Conservation (phyloP, 2,329 filamentous ascomycete genomes). For the Fusarium nanum region DNA sequence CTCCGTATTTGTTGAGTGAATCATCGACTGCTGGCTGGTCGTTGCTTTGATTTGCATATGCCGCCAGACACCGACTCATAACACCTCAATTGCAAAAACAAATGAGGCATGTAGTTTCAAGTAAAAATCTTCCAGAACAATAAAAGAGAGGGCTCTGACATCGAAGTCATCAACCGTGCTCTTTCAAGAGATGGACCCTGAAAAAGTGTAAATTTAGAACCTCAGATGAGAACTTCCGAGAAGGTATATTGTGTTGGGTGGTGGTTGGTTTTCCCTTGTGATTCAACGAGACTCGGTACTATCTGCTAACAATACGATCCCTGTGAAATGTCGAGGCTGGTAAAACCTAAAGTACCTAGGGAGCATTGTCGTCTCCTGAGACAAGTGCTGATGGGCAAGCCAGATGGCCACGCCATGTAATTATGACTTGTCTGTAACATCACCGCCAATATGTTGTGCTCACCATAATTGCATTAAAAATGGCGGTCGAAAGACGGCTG, state of each 20-base stretch:
- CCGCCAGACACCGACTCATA: neutral
- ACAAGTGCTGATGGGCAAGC: slow-evolving; percentile 26
- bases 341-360: neutral
- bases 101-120: slow-evolving; percentile 4
- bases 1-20: neutral
- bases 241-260: neutral
- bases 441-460: slow-evolving; percentile 12
- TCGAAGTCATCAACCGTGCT: neutral
- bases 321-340: slow-evolving; percentile 1
- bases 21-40: neutral
- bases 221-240: slow-evolving; percentile 13
- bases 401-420: slow-evolving; percentile 7
- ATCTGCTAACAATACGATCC: neutral
- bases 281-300: neutral
- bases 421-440: slow-evolving; percentile 23
- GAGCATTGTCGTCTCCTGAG: slow-evolving; percentile 24
- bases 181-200: slow-evolving; percentile 14
- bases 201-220: slow-evolving; percentile 24
- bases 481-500: slow-evolving; percentile 34
- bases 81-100: neutral
- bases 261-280: neutral
- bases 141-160: slow-evolving; percentile 17
- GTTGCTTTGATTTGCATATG: slow-evolving; percentile 25
- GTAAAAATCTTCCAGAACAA: slow-evolving; percentile 30
- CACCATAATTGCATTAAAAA: slow-evolving; percentile 25